These are phyloP conservation scores for Xylaria flabelliformis DNA, from an alignment of 495 filamentous ascomycete species.

Conservation along the genomic window DNA sequence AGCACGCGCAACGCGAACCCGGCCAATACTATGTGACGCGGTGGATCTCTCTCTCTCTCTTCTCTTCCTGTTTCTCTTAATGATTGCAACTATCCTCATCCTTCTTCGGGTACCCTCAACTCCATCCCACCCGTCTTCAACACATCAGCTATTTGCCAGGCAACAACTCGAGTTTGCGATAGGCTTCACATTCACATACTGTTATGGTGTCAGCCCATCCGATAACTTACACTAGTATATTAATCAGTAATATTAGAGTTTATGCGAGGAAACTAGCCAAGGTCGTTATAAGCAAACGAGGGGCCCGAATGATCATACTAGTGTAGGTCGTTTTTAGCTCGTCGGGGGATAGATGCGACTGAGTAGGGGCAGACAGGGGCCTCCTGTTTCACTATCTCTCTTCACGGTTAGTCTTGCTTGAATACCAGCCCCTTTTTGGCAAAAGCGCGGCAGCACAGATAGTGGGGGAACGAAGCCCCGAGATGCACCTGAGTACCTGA, in stretches of 20 bases:
- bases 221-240: not conserved
- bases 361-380: conserved; percentile 1
- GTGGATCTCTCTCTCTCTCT: not conserved
- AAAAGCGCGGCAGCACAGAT: conserved; percentile 9
- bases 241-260: not conserved
- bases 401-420: conserved; percentile 12
- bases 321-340: not conserved
- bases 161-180: not conserved
- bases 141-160: not conserved
- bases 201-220: not conserved
- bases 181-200: not conserved
- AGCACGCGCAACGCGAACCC: not conserved
- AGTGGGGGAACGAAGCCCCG: conserved; percentile 1
- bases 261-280: not conserved
- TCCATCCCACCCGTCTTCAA: not conserved
- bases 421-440: conserved; percentile 7
- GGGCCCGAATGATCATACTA: not conserved
- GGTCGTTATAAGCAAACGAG: not conserved
- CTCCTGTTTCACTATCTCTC: conserved; percentile 24
- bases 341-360: not conserved
- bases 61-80: not conserved
- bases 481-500: not conserved
- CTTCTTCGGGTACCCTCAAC: not conserved
- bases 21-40: not conserved
- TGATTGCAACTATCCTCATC: not conserved